These are phyloP conservation scores for Pythium angustatum DNA, from an alignment of 352 stramenopile genomes.

Conservation along the genomic window DNA sequence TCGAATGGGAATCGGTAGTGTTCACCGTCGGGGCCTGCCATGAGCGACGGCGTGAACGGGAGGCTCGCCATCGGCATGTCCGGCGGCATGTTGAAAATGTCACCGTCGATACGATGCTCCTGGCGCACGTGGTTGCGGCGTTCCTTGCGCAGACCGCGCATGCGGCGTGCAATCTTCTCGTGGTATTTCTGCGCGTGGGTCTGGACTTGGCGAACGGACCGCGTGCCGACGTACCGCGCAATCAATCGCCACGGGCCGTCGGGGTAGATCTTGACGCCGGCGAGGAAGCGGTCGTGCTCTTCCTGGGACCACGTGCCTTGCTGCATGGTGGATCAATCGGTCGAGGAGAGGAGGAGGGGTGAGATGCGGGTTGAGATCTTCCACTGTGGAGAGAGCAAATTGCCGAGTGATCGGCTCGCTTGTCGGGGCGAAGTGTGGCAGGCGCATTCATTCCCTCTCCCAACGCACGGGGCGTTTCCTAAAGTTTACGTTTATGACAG, in stretches of 20 bases:
- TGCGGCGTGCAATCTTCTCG: slow-evolving; percentile 25
- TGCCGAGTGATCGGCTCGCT: neutral
- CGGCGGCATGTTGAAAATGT: neutral
- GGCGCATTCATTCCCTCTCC: no score
- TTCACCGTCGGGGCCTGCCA: no score
- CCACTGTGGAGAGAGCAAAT: neutral
- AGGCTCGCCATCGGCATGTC: neutral
- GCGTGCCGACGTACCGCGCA: slow-evolving; percentile 25
- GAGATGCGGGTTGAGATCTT: neutral
- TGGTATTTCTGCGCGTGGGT: slow-evolving; percentile 27
- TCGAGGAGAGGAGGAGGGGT: neutral
- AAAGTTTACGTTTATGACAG: no score
- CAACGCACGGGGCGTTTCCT: no score
- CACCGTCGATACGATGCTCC: slow-evolving; percentile 26
- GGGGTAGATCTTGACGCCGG: slow-evolving; percentile 26
- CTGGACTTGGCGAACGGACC: slow-evolving; percentile 24
- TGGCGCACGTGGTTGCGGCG: slow-evolving; percentile 16
- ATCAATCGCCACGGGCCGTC: slow-evolving; percentile 26
- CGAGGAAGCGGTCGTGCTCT: slow-evolving; percentile 33
- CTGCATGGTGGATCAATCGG: slow-evolving; percentile 10
- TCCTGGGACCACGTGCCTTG: slow-evolving; percentile 30
- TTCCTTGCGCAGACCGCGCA: slow-evolving; percentile 20
- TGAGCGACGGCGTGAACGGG: neutral
- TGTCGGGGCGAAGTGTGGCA: no score
- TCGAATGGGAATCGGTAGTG: slow-evolving; percentile 1